Percentiles rank a stretch among this genome's conserved stretches.
These are phyloP conservation scores for Phytomonas sp. DNA, from an alignment of 208 protist genomes.

Conservation along the genomic window DNA sequence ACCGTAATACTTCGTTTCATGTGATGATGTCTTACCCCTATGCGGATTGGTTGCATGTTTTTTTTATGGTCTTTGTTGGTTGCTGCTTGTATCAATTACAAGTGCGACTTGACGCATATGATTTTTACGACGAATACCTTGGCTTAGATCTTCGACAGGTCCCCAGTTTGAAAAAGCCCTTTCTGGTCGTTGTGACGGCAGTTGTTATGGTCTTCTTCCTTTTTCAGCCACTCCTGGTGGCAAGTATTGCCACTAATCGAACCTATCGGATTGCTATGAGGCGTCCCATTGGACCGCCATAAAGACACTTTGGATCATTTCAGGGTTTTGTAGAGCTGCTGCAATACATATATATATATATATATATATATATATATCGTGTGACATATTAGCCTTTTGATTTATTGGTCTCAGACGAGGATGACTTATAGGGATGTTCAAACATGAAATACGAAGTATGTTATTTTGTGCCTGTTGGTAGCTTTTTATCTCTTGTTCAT, in stretches of 20 bases:
- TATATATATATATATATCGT: conserved; percentile 1
- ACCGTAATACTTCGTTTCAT: conserved; percentile 74
- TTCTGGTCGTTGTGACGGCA: conserved; percentile 51
- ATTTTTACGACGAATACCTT: conserved; percentile 86
- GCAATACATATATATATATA: background rate
- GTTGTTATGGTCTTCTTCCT: conserved; percentile 68
- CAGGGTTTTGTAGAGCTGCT: background rate
- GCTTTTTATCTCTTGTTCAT: no score
- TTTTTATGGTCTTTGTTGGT: conserved; percentile 73
- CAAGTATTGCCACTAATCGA: conserved; percentile 73
- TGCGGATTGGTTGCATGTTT: conserved; percentile 76
- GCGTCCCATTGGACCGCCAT: conserved; percentile 79
- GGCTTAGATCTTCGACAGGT: conserved; percentile 77
- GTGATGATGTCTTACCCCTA: conserved; percentile 91
- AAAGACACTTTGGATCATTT: conserved; percentile 8
- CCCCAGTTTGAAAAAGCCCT: conserved; percentile 62
- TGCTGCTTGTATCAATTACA: conserved; percentile 69
- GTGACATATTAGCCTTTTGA: no score
- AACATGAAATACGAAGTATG: no score
- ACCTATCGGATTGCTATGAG: conserved; percentile 75
- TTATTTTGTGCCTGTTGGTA: no score
- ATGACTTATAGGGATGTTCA: no score
- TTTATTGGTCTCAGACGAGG: no score
- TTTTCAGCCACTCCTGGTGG: conserved; percentile 72
- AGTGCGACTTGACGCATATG: conserved; percentile 48